Conservation (phyloP, 345 rosid species). For the Murraya koenigii region DNA sequence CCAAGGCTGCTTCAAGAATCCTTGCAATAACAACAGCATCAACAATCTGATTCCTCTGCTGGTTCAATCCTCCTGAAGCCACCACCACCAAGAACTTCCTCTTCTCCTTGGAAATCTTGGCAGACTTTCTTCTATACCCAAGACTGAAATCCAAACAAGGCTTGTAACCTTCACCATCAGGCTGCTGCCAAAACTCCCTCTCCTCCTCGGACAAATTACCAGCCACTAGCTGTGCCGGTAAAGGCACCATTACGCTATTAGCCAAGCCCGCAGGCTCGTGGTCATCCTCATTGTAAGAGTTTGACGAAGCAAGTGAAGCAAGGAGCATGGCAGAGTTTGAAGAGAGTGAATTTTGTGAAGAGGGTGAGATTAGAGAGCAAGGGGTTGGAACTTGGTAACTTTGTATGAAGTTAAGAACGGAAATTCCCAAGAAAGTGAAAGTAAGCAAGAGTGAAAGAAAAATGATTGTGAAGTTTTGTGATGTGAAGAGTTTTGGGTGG, state of each 20-base stretch:
- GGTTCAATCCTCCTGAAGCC: slow-evolving; percentile 69
- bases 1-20: slow-evolving; percentile 72
- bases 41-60: slow-evolving; percentile 68
- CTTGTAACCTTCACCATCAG: slow-evolving; percentile 52
- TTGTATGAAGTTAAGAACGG: slow-evolving; percentile 31
- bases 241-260: slow-evolving; percentile 33
- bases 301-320: slow-evolving; percentile 36
- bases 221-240: slow-evolving; percentile 41
- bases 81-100: slow-evolving; percentile 64
- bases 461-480: slow-evolving; percentile 29
- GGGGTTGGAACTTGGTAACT: slow-evolving; percentile 28
- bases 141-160: slow-evolving; percentile 68
- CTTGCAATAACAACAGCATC: slow-evolving; percentile 76
- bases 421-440: slow-evolving; percentile 46
- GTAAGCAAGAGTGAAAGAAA: slow-evolving; percentile 44
- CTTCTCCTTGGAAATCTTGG: slow-evolving; percentile 52
- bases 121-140: slow-evolving; percentile 44
- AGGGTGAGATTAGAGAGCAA: slow-evolving; percentile 37
- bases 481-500: slow-evolving; percentile 25
- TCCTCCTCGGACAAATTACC: slow-evolving; percentile 53
- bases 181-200: slow-evolving; percentile 69
- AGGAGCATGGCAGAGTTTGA: slow-evolving; percentile 24
- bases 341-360: slow-evolving; percentile 33
- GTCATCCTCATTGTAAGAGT: slow-evolving; percentile 4
- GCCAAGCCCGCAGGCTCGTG: slow-evolving; percentile 13